A percentile compares a stretch with the other conserved stretches of the same genome.
These are phyloP conservation scores for Herpetomonas muscarum DNA, from an alignment of 208 protist genomes.

Conservation along the genomic window DNA sequence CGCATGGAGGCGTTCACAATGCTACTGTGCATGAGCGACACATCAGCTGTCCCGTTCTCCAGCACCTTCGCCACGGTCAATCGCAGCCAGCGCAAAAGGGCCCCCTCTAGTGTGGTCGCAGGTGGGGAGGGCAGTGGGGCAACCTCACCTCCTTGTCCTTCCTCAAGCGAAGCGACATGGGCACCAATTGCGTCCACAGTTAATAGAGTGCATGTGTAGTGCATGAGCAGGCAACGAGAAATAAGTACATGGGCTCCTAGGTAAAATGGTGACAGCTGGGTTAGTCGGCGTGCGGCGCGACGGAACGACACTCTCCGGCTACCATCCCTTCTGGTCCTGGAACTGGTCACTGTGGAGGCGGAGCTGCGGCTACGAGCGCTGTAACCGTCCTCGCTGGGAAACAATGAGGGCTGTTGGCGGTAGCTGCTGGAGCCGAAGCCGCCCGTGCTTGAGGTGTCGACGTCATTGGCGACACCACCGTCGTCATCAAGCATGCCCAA, in stretches of 20 bases:
- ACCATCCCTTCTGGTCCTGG: neutral
- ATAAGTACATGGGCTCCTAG: constrained; percentile 57
- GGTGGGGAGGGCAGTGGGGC: neutral
- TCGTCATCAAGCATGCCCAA: constrained; percentile 9
- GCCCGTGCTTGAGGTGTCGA: neutral
- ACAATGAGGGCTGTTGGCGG: too few relatives aligned
- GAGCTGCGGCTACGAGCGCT: neutral
- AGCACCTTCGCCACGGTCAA: constrained; percentile 14
- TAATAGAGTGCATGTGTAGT: constrained; percentile 42
- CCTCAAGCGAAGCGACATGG: constrained; percentile 28
- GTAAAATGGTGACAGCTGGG: constrained; percentile 42
- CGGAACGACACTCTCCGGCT: neutral
- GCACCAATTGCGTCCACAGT: constrained; percentile 26
- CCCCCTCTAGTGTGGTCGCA: neutral
- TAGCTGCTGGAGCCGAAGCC: neutral
- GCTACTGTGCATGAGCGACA: too few relatives aligned
- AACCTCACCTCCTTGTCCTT: too few relatives aligned
- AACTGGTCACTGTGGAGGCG: neutral
- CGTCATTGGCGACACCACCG: neutral
- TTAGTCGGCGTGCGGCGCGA: constrained; percentile 26
- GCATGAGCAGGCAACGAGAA: constrained; percentile 46
- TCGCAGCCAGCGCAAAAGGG: constrained; percentile 4
- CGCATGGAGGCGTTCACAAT: too few relatives aligned
- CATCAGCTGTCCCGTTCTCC: too few relatives aligned
- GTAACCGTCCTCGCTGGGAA: too few relatives aligned